These are phyloP conservation scores for Climacium dendroides DNA, from an alignment of 225 moss, liverwort and hornwort species.

Conservation along the genomic window DNA sequence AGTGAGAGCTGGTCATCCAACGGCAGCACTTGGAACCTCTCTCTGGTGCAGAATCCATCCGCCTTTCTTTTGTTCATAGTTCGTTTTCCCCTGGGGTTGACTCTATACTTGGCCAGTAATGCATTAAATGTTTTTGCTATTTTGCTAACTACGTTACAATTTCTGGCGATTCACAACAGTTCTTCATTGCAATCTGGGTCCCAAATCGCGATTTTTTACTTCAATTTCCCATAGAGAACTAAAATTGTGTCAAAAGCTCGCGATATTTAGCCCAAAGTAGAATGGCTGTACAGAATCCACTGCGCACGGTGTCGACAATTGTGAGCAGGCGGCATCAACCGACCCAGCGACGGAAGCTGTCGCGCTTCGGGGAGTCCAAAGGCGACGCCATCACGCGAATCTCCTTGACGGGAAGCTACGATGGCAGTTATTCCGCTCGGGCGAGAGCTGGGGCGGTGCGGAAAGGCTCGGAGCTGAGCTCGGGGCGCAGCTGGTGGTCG, in stretches of 20 bases:
- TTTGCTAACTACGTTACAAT: neutral
- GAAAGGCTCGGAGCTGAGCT: conserved; percentile 22
- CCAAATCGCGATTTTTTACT: neutral
- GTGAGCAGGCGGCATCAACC: conserved; percentile 5
- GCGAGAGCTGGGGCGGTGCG: neutral
- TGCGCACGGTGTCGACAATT: conserved; percentile 34
- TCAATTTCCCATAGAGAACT: neutral
- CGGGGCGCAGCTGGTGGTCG: conserved; percentile 36
- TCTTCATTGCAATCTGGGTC: neutral
- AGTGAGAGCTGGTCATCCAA: conserved; percentile 30
- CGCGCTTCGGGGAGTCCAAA: neutral
- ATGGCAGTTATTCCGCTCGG: conserved; percentile 3
- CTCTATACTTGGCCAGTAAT: neutral
- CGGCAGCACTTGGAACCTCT: conserved; percentile 34
- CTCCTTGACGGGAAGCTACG: conserved; percentile 22
- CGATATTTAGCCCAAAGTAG: neutral
- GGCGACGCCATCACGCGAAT: conserved; percentile 1
- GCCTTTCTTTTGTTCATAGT: neutral
- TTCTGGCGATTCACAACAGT: neutral
- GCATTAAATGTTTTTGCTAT: neutral
- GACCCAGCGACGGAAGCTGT: neutral
- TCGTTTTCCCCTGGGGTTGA: neutral
- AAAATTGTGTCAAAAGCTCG: neutral
- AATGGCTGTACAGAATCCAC: conserved; percentile 19
- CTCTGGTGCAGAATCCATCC: neutral